Conservation (phyloP, 1,284 basidiomycete species). For the Agroathelia rolfsii region DNA sequence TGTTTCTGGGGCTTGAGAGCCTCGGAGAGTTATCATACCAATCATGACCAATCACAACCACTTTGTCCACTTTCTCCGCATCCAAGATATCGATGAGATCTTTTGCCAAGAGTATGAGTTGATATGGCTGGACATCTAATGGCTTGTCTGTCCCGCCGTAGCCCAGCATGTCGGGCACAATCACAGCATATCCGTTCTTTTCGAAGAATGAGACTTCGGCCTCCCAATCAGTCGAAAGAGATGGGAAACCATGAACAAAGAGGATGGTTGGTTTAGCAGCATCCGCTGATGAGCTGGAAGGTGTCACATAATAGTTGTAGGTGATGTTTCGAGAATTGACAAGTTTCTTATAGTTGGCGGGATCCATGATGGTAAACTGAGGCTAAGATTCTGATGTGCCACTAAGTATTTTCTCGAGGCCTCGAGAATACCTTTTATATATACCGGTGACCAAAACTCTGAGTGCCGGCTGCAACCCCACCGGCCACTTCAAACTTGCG, state of each 20-base stretch:
- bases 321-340: constrained; percentile 15
- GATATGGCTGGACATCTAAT: constrained; percentile 25
- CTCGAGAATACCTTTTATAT: no score
- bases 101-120: constrained; percentile 23
- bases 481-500: no score
- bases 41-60: constrained; percentile 34
- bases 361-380: no score
- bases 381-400: no score
- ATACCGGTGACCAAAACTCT: no score
- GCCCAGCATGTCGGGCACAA: constrained; percentile 42
- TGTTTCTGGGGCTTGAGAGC: neutral
- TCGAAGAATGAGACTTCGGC: constrained; percentile 33
- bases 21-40: constrained; percentile 21
- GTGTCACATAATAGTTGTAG: constrained; percentile 22
- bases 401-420: no score
- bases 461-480: no score
- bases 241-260: constrained; percentile 37
- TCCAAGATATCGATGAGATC: constrained; percentile 37
- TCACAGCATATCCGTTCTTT: constrained; percentile 32
- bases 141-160: constrained; percentile 40
- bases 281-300: constrained; percentile 12
- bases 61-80: constrained; percentile 23
- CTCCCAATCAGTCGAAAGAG: constrained; percentile 33
- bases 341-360: constrained; percentile 16
- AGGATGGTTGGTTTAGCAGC: constrained; percentile 27